phyloP scores from a whole-genome alignment of 257 asterid species.

The Nicotiana tomentosiformis region DNA sequence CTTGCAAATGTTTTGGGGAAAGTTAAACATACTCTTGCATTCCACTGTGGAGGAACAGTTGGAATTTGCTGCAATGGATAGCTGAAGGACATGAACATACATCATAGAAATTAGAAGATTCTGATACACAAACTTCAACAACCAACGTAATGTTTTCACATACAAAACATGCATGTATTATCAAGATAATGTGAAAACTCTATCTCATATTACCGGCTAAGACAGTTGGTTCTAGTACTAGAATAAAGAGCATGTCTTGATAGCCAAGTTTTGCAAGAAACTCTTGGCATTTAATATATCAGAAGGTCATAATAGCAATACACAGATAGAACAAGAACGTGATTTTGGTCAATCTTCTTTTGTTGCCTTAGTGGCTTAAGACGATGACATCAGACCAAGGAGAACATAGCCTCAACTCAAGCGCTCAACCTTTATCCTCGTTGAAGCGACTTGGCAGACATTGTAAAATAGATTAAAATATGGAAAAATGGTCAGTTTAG shows the following conservation, averaged over 20 bases:
- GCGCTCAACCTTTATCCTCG: neutral
- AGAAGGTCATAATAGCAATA: neutral
- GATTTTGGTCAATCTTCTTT: neutral
- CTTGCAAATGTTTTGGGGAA: neutral
- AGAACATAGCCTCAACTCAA: neutral
- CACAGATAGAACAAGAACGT: neutral
- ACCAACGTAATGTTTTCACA: neutral
- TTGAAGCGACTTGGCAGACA: neutral
- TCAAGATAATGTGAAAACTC: neutral
- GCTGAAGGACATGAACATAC: constrained; percentile 26
- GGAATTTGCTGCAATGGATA: constrained; percentile 2
- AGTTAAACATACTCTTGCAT: constrained; percentile 19
- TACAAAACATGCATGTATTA: neutral
- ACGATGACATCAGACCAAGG: neutral
- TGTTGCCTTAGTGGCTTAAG: neutral
- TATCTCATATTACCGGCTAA: neutral
- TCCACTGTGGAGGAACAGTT: constrained; percentile 7
- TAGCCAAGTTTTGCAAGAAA: neutral
- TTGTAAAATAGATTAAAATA: neutral
- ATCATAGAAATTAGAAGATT: constrained; percentile 8
- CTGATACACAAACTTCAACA: neutral
- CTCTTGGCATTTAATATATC: neutral
- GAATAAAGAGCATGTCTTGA: neutral
- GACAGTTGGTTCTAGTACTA: neutral
- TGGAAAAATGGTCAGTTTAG: neutral